Conservation (phyloP, 306 rosid genomes). For the Citrullus colocynthis region DNA sequence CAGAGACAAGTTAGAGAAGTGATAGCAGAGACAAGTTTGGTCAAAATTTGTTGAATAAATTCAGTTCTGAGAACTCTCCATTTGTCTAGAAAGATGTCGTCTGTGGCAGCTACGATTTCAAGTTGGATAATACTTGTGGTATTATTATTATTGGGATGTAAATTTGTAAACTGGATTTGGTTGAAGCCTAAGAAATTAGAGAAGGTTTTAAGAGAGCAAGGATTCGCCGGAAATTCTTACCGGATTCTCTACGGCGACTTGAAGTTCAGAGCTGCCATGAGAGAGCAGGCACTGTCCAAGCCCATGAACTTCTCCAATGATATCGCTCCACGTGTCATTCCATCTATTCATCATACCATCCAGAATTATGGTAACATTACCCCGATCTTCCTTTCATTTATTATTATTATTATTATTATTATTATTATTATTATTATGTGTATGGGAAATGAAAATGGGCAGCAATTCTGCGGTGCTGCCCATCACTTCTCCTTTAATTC, state of each 20-base stretch:
- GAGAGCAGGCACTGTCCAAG: conserved; percentile 12
- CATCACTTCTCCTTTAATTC: too few species aligned
- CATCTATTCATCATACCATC: background rate
- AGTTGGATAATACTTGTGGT: background rate
- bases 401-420: too few species aligned
- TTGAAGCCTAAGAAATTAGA: conserved; percentile 18
- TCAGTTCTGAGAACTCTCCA: too few species aligned
- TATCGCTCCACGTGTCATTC: background rate
- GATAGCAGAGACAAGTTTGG: too few species aligned
- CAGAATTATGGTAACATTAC: background rate
- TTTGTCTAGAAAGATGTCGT: background rate
- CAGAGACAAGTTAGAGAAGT: too few species aligned
- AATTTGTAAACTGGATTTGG: conserved; percentile 20
- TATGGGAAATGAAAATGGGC: too few species aligned
- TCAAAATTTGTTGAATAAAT: too few species aligned
- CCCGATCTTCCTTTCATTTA: background rate
- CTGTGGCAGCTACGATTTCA: background rate
- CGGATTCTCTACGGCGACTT: conserved; percentile 20
- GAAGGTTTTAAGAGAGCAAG: conserved; percentile 18
- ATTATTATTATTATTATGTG: too few species aligned
- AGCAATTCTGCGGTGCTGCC: too few species aligned
- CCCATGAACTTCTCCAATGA: conserved; percentile 20
- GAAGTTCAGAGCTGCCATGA: conserved; percentile 5
- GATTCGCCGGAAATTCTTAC: conserved; percentile 22
- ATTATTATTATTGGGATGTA: background rate